Evolutionary conservation across 192 early-diverging fungal genomes (phyloP), one percentile per base, ranked within the genome.

Genomic region (Jimgerdemannia lactiflua): DNA sequence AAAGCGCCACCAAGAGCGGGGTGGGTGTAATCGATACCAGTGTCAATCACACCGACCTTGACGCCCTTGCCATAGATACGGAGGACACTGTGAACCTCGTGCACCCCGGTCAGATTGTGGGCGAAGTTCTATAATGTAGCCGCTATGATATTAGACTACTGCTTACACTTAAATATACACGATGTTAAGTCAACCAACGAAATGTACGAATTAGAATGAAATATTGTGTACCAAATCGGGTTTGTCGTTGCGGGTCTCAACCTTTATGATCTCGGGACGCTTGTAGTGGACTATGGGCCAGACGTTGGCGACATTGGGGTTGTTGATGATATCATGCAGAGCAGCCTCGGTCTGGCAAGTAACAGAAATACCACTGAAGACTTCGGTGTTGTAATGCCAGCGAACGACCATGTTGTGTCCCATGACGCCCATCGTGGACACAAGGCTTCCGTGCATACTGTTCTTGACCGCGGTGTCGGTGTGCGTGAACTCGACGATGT

Each of bases 1-100:
- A 89, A 93, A 73, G 91, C 90, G 44, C 74, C 85, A 49, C 93
- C 92, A 17, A 92, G 83, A 41, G 90, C 88, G 7, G 88, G 87
- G 70, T 94, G 91, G 8, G 29, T 82, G 72, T 91, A 91, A 73
- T 91, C 89, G n/a, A 92, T 82, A 78, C 92, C 91, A 18, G 84
- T 87, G 80, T 94, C 92, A 40, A 94, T 72, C 70, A 94, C 78
- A 70, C 90, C 91, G 63, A 94, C 84, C 49, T 85, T 85, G 70
- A 94, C 72, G 9, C 91, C 91, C 75, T 86, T 85, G 17, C 92
- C 92, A 18, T 77, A 80, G 68, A 89, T 75, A 10, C 83, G 85
- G 67, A 89, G 79, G 4, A 84, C 74, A 6, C 77, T 72, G 18
- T 86, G 87, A 4, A 85, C 85, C 63, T 59, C 69, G 43, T 81